Evolutionary conservation across 768 basidiomycete genomes (phyloP).

Genomic region (Calvatia gigantea): DNA sequence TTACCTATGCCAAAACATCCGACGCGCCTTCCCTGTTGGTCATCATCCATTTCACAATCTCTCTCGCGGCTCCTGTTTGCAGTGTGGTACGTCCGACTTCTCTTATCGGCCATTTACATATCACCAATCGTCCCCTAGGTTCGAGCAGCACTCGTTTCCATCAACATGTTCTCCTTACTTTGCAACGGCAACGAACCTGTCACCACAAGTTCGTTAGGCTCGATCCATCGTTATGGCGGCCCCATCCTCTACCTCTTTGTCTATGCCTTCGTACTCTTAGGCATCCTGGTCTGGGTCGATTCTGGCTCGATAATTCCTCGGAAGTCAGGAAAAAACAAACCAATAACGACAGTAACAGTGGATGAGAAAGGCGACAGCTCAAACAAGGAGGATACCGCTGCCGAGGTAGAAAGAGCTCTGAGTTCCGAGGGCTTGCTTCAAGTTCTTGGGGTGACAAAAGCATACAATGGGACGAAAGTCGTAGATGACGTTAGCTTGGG

Average conservation of each 20-base stretch:
- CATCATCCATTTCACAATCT: constrained; percentile 67
- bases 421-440: constrained; percentile 55
- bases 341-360: background rate
- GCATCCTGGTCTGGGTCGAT: constrained; percentile 66
- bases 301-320: constrained; percentile 57
- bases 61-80: constrained; percentile 64
- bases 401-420: constrained; percentile 46
- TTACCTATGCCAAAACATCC: constrained; percentile 69
- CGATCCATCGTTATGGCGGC: constrained; percentile 63
- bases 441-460: constrained; percentile 60
- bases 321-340: constrained; percentile 24
- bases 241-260: constrained; percentile 72
- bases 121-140: constrained; percentile 34
- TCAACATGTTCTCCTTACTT: constrained; percentile 73
- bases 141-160: constrained; percentile 68
- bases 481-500: constrained; percentile 75
- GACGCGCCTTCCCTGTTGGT: constrained; percentile 52
- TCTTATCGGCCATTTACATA: background rate
- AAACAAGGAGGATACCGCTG: constrained; percentile 38
- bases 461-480: constrained; percentile 51
- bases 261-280: constrained; percentile 55
- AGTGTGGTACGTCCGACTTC: constrained; percentile 50
- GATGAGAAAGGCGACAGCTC: constrained; percentile 8
- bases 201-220: constrained; percentile 43
- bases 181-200: constrained; percentile 54